A percentile compares a stretch with the other conserved stretches of the same genome.
Conservation (phyloP, 805 yeast genomes). For the Candida coleopterorum region DNA sequence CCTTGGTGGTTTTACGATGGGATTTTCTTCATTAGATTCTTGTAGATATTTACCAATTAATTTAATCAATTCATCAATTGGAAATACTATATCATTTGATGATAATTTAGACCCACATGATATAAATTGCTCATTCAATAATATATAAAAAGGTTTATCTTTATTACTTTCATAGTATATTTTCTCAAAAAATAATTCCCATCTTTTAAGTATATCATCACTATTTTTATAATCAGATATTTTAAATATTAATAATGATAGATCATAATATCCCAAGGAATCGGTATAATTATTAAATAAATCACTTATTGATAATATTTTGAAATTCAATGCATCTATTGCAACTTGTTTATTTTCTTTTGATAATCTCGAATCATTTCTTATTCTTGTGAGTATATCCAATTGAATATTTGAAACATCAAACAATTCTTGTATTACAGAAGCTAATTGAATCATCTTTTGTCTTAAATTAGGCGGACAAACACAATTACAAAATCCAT, state of each 20-base stretch:
- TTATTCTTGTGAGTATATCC: conserved; percentile 50
- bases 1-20: conserved; percentile 34
- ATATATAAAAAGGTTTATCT: conserved; percentile 35
- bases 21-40: conserved; percentile 30
- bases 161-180: conserved; percentile 27
- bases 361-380: conserved; percentile 46
- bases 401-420: conserved; percentile 85
- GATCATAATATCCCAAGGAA: conserved; percentile 81
- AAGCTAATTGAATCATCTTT: conserved; percentile 65
- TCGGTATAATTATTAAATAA: conserved; percentile 83
- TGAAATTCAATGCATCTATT: conserved; percentile 51
- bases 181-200: conserved; percentile 68
- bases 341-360: conserved; percentile 49
- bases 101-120: conserved; percentile 60
- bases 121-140: conserved; percentile 35
- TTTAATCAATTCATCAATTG: conserved; percentile 66
- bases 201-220: conserved; percentile 76
- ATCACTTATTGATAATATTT: conserved; percentile 68
- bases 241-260: conserved; percentile 73
- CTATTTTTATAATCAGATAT: conserved; percentile 80
- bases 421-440: conserved; percentile 69
- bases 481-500: conserved; percentile 84
- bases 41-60: conserved; percentile 54
- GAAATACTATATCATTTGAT: conserved; percentile 74
- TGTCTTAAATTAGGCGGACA: conserved; percentile 75